Conservation (phyloP, 2,329 filamentous ascomycete genomes). For the Hymenoscyphus albidus region DNA sequence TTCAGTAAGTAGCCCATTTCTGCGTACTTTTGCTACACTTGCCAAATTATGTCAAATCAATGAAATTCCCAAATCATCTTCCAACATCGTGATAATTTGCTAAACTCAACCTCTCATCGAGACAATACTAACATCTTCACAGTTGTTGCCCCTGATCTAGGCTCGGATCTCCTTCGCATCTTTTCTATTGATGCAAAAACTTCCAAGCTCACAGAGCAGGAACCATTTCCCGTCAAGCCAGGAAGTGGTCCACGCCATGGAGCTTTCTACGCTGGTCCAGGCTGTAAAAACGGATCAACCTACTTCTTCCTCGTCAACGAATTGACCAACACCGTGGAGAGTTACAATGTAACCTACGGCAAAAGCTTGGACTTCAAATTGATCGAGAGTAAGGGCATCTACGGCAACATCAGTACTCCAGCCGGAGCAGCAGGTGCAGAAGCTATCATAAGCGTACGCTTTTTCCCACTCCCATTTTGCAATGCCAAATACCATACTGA, state of each 20-base stretch:
- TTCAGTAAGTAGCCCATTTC: conserved; percentile 32
- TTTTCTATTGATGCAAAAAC: conserved; percentile 41
- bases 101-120: too few relatives aligned
- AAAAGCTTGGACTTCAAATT: conserved; percentile 43
- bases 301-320: conserved; percentile 45
- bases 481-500: conserved; percentile 3
- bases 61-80: background rate
- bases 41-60: background rate
- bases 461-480: background rate
- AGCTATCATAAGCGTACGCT: conserved; percentile 53
- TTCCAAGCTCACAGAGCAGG: conserved; percentile 38
- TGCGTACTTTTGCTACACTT: background rate
- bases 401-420: conserved; percentile 43
- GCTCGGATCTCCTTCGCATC: conserved; percentile 47
- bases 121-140: background rate
- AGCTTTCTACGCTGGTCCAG: conserved; percentile 38
- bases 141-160: conserved; percentile 50
- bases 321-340: conserved; percentile 43
- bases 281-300: conserved; percentile 19
- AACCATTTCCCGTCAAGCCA: conserved; percentile 35
- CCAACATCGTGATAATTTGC: too few relatives aligned
- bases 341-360: conserved; percentile 53
- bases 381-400: conserved; percentile 46
- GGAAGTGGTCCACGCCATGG: conserved; percentile 53
- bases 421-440: conserved; percentile 49